Conservation (phyloP, 768 basidiomycete genomes). For the Tephrocybe sp. region DNA sequence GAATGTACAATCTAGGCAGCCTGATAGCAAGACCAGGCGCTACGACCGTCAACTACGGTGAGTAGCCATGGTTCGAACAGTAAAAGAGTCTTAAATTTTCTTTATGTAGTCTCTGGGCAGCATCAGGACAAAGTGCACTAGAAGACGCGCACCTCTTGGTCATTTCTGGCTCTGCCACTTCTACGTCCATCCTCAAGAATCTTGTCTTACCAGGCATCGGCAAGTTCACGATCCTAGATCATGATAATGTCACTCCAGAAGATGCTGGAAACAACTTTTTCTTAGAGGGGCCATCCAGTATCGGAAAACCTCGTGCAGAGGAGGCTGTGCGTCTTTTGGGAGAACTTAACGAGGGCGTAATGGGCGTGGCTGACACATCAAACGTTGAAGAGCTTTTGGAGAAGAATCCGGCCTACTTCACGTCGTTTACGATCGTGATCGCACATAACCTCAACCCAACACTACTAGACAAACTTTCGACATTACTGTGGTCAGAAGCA, state of each 20-base stretch:
- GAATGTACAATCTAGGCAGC: conserved; percentile 41
- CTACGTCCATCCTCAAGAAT: conserved; percentile 91
- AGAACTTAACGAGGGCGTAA: conserved; percentile 88
- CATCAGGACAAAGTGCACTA: conserved; percentile 85
- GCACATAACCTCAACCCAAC: conserved; percentile 71
- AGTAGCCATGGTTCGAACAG: conserved; percentile 14
- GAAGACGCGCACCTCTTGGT: conserved; percentile 83
- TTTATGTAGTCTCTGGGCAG: conserved; percentile 78
- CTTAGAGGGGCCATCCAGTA: conserved; percentile 67
- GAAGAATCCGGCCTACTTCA: conserved; percentile 48
- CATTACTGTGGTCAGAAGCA: conserved; percentile 65
- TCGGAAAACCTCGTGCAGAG: conserved; percentile 76
- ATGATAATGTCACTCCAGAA: conserved; percentile 51
- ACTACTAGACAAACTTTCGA: conserved; percentile 56
- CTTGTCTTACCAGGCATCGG: conserved; percentile 95
- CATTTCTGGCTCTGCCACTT: conserved; percentile 76
- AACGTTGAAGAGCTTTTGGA: conserved; percentile 58
- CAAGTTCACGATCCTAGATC: conserved; percentile 90
- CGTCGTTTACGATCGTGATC: conserved; percentile 76
- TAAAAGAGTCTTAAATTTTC: neutral
- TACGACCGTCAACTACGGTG: conserved; percentile 96
- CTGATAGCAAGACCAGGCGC: conserved; percentile 84
- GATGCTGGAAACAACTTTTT: conserved; percentile 99
- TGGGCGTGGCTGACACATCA: conserved; percentile 60
- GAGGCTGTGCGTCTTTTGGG: conserved; percentile 74